Conservation (phyloP, 768 basidiomycete species). For the Termitomyces sp. region DNA sequence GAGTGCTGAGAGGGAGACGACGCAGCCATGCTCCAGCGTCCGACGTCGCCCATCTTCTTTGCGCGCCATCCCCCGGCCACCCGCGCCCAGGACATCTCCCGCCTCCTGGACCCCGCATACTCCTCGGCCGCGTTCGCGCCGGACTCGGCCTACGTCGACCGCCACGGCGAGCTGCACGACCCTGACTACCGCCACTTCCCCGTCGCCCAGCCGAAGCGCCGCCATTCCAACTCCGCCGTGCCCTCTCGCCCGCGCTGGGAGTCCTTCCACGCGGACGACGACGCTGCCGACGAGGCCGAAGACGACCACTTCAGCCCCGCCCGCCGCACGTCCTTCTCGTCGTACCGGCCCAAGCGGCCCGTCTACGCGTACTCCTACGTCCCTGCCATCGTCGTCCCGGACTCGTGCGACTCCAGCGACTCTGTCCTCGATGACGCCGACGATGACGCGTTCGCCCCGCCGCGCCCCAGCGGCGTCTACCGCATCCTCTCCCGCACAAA, state of each 20-base stretch:
- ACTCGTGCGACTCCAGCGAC: conserved; percentile 23
- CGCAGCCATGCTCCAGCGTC: conserved; percentile 8
- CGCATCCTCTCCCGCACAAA: conserved; percentile 15
- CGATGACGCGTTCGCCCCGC: conserved; percentile 13
- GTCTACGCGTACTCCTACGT: conserved; percentile 8
- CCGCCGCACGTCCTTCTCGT: conserved; percentile 6
- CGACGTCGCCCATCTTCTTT: conserved; percentile 10
- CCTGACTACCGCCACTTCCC: conserved; percentile 67
- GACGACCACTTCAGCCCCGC: conserved; percentile 3
- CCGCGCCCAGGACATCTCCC: conserved; percentile 40
- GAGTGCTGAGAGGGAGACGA: neutral
- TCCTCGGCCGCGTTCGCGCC: conserved; percentile 24
- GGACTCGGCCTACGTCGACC: conserved; percentile 49
- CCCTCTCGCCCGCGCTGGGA: conserved; percentile 28
- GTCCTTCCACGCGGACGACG: conserved; percentile 19
- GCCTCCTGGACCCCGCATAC: conserved; percentile 62
- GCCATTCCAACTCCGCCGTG: conserved; percentile 4
- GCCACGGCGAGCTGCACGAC: conserved; percentile 57
- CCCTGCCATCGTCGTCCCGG: conserved; percentile 15
- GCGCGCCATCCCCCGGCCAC: conserved; percentile 18
- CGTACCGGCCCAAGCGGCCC: conserved; percentile 8
- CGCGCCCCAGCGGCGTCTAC: conserved; percentile 19
- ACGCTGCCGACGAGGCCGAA: conserved; percentile 16
- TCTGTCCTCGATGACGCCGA: conserved; percentile 23
- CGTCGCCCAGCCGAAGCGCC: conserved; percentile 18